phyloP scores from a whole-genome alignment of 2,329 filamentous ascomycete genomes.

The Macroventuria anomochaeta region DNA sequence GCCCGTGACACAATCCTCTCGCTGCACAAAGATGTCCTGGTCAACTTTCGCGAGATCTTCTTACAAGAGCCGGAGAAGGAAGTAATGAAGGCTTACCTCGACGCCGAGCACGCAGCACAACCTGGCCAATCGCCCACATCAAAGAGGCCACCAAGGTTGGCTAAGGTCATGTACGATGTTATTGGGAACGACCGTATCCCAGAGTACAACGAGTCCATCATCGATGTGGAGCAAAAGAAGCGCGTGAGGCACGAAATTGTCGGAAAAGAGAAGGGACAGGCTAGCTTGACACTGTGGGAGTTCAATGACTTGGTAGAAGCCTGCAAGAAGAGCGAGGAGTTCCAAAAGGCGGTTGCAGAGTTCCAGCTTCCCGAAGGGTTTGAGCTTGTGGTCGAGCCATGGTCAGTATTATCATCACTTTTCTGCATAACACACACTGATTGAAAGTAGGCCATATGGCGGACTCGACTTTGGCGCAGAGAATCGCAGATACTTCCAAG shows the following conservation, averaged over 20 bases:
- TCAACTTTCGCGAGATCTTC: slow-evolving; percentile 60
- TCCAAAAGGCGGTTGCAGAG: slow-evolving; percentile 59
- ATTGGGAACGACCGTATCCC: slow-evolving; percentile 59
- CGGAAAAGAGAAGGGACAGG: slow-evolving; percentile 55
- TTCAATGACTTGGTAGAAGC: slow-evolving; percentile 47
- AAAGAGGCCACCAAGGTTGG: slow-evolving; percentile 57
- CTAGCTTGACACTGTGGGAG: slow-evolving; percentile 56
- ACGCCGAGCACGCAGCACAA: slow-evolving; percentile 53
- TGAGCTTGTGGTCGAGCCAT: slow-evolving; percentile 62
- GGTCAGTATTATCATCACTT: slow-evolving; percentile 27
- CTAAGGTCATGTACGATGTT: slow-evolving; percentile 63
- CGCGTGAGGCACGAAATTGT: slow-evolving; percentile 55
- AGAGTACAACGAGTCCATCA: slow-evolving; percentile 62
- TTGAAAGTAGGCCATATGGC: slow-evolving; percentile 55
- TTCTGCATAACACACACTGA: slow-evolving; percentile 5
- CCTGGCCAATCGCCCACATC: slow-evolving; percentile 49
- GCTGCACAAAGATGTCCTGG: slow-evolving; percentile 43
- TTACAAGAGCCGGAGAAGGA: slow-evolving; percentile 59
- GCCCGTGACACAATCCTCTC: slow-evolving; percentile 59
- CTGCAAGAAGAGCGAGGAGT: slow-evolving; percentile 60
- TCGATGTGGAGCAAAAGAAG: slow-evolving; percentile 55
- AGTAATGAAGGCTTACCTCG: slow-evolving; percentile 56
- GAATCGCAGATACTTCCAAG: slow-evolving; percentile 60
- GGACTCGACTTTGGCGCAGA: slow-evolving; percentile 58
- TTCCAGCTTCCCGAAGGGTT: slow-evolving; percentile 63